Evolutionary conservation across 352 stramenopile genomes (phyloP), one percentile per base, ranked within the genome.

Genomic region (Phytophthora constricta): DNA sequence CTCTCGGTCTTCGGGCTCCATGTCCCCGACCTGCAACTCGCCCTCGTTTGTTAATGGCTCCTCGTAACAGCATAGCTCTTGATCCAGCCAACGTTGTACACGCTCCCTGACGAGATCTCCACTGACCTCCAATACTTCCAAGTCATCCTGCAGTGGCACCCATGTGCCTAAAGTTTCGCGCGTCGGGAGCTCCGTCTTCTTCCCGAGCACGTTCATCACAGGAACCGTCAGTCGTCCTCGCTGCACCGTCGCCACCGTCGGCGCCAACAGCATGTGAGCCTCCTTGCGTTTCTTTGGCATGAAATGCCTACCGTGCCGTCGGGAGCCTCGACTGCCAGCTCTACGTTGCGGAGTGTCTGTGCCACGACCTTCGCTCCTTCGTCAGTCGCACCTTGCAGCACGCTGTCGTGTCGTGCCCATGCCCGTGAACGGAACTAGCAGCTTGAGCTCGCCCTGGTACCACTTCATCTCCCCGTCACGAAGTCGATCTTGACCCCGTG

Each of bases 281-380:
- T 62, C 54, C 14, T 37, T 25, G 4, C 27, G 4, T 19, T 5
- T 13, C 16, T 10, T 19, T 3, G 54, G 54, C 14, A 23, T 62
- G 43, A 62, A 62, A 62, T 47, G 4, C 42, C 54, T 42, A n/a
- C 16, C 1, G 54, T 46, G 3, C 54, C 54, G 2, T 62, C 54
- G 2, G 26, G n/a, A n/a, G 54, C 54, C 23, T 25, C 17, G 26
- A 62, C 54, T 25, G 27, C 53, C 2, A 52, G 26, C 26, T 60
- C 41, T 10, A 60, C 53, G 39, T 43, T 42, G 9, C 26, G 14
- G 23, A 43, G 33, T 4, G 54, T 53, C 19, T 26, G 26, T n/a
- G 45, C 42, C 43, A 27, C 7, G 3, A 50, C 19, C 45, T 63
- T 56, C 28, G 42, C 39, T 56, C 39, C 13, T 10, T 54, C 19